Conservation (phyloP, 208 protist species). For the Kentomonas sorsogonicus region DNA sequence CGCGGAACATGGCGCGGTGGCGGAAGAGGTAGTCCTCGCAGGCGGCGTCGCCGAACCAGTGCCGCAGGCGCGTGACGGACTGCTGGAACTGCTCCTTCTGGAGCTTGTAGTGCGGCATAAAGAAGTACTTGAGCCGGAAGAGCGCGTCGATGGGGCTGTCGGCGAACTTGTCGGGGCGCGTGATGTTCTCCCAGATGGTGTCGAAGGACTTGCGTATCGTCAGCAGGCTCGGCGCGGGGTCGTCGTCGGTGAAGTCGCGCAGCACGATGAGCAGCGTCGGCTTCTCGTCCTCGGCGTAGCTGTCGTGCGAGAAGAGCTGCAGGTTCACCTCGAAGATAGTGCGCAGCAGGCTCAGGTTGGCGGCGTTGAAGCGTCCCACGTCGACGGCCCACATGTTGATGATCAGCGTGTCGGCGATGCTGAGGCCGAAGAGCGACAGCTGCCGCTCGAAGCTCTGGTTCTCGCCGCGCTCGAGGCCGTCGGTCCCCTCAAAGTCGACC, state of each 20-base stretch:
- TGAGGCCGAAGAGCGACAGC: constrained; percentile 95
- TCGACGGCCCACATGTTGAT: constrained; percentile 98
- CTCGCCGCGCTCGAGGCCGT: constrained; percentile 94
- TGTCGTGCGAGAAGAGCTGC: constrained; percentile 90
- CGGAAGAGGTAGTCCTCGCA: constrained; percentile 63
- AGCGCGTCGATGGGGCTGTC: constrained; percentile 53
- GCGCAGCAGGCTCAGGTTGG: constrained; percentile 93
- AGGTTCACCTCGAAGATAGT: constrained; percentile 96
- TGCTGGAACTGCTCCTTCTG: constrained; percentile 58
- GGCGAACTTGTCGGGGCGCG: constrained; percentile 51
- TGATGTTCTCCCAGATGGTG: constrained; percentile 90
- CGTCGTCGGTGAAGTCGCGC: constrained; percentile 91
- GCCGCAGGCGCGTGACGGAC: constrained; percentile 35
- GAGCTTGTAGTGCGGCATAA: constrained; percentile 85
- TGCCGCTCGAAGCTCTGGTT: constrained; percentile 96
- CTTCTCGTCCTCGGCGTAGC: constrained; percentile 79
- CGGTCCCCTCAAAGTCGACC: constrained; percentile 97
- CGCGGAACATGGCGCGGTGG: constrained; percentile 67
- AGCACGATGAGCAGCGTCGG: constrained; percentile 94
- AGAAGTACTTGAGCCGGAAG: constrained; percentile 65
- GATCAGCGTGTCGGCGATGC: constrained; percentile 94
- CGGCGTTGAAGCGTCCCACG: constrained; percentile 93
- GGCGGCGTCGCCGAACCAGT: constrained; percentile 47
- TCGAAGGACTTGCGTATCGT: constrained; percentile 89
- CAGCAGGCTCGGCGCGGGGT: constrained; percentile 59